These are phyloP conservation scores for Penicillium sp. DNA, from an alignment of 2,329 filamentous ascomycete species.

Conservation along the genomic window DNA sequence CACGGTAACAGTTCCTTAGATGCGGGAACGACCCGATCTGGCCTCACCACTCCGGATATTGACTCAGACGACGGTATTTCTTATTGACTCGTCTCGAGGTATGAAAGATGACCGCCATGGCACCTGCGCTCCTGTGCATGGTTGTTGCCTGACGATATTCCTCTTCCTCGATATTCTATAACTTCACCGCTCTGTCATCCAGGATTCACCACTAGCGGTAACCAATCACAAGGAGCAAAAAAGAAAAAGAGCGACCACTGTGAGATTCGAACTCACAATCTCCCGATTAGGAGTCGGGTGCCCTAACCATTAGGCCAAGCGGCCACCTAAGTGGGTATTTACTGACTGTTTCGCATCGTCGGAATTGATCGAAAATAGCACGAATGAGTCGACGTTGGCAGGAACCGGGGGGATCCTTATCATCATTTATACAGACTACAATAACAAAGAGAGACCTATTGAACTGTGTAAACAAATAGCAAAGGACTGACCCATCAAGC, in stretches of 20 bases:
- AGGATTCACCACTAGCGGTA: background rate
- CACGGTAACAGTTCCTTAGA: too few relatives aligned
- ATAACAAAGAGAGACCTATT: too few relatives aligned
- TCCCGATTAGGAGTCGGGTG: background rate
- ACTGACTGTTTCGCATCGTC: too few relatives aligned
- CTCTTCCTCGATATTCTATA: background rate
- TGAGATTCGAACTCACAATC: background rate
- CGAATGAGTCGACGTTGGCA: too few relatives aligned
- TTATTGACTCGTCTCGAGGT: background rate
- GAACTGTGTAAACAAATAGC: too few relatives aligned
- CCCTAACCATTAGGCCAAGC: slow-evolving; percentile 1
- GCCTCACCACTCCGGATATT: background rate
- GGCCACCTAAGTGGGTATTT: background rate
- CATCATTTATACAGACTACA: too few relatives aligned
- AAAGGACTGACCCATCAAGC: too few relatives aligned
- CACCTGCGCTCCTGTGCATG: background rate
- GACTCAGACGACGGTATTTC: background rate
- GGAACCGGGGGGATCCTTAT: too few relatives aligned
- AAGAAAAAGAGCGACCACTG: background rate
- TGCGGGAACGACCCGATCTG: background rate
- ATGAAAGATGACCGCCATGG: background rate
- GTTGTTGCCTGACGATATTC: background rate
- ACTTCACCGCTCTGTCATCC: background rate
- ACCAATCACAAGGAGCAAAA: background rate
- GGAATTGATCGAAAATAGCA: too few relatives aligned